These are phyloP conservation scores for Cubamyces sp. DNA, from an alignment of 768 basidiomycete species.

Conservation along the genomic window DNA sequence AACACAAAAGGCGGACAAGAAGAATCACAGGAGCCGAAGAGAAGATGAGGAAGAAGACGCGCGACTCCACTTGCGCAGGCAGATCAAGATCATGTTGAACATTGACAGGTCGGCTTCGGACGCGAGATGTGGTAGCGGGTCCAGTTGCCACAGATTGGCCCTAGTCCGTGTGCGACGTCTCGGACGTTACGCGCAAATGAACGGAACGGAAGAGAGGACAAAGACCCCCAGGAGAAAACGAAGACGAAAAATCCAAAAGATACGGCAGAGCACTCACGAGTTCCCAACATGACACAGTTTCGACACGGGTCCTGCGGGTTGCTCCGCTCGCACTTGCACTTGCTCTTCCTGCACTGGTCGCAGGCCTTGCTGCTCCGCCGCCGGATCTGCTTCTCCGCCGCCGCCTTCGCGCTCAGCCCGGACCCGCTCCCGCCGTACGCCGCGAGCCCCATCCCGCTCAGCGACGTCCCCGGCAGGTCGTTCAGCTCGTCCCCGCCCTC, in stretches of 20 bases:
- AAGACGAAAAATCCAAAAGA: neutral
- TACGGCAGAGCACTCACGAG: constrained; percentile 49
- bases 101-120: no score
- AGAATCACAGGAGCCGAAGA: no score
- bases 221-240: constrained; percentile 17
- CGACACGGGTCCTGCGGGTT: constrained; percentile 68
- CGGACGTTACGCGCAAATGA: neutral
- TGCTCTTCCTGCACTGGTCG: constrained; percentile 81
- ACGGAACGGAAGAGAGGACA: constrained; percentile 18
- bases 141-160: no score
- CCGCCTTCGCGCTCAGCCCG: constrained; percentile 26
- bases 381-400: constrained; percentile 56
- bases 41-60: no score
- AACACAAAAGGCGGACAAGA: no score
- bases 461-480: constrained; percentile 43
- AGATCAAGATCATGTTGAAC: no score
- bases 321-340: constrained; percentile 79
- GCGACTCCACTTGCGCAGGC: no score
- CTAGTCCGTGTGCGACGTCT: no score
- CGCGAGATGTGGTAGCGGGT: no score
- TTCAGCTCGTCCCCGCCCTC: constrained; percentile 69
- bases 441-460: constrained; percentile 29
- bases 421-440: constrained; percentile 26
- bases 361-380: constrained; percentile 86
- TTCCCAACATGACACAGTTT: constrained; percentile 74